Evolutionary conservation across 345 rosid species (phyloP).

Genomic region (Salix koriyanagi): DNA sequence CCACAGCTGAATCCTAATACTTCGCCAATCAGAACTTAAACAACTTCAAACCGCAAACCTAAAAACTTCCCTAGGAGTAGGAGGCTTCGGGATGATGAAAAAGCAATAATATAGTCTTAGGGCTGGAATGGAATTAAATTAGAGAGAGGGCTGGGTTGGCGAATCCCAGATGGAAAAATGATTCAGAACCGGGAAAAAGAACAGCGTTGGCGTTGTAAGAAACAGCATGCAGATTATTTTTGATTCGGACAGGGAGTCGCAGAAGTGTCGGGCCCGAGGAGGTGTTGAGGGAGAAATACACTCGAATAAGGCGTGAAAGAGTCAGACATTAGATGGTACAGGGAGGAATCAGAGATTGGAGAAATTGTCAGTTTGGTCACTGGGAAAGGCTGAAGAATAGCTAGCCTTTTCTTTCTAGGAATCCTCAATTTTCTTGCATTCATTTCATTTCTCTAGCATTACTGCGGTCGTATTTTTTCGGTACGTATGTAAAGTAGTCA

Average conservation of each 20-base stretch:
- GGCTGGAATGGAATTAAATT: background rate
- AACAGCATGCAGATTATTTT: slow-evolving; percentile 39
- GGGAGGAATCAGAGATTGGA: slow-evolving; percentile 13
- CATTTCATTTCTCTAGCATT: background rate
- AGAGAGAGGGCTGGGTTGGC: background rate
- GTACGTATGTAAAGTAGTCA: too few species aligned
- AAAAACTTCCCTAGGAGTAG: too few species aligned
- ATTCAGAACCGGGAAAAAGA: background rate
- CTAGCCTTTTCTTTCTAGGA: background rate
- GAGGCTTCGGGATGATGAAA: too few species aligned
- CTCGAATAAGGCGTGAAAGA: slow-evolving; percentile 23
- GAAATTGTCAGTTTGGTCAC: slow-evolving; percentile 38
- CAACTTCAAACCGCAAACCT: too few species aligned
- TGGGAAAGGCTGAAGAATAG: slow-evolving; percentile 39
- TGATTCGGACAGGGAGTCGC: slow-evolving; percentile 20
- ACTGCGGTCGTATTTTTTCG: too few species aligned
- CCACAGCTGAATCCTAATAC: too few species aligned
- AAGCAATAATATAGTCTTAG: background rate
- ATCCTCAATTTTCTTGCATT: background rate
- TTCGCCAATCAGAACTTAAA: too few species aligned
- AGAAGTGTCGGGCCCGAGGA: slow-evolving; percentile 19
- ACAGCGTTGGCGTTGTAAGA: slow-evolving; percentile 13
- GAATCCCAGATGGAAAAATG: background rate
- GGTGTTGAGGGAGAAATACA: slow-evolving; percentile 18
- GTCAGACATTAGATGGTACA: slow-evolving; percentile 20